Evolutionary conservation across 306 rosid genomes (phyloP).

Genomic region (Quercus dentata): DNA sequence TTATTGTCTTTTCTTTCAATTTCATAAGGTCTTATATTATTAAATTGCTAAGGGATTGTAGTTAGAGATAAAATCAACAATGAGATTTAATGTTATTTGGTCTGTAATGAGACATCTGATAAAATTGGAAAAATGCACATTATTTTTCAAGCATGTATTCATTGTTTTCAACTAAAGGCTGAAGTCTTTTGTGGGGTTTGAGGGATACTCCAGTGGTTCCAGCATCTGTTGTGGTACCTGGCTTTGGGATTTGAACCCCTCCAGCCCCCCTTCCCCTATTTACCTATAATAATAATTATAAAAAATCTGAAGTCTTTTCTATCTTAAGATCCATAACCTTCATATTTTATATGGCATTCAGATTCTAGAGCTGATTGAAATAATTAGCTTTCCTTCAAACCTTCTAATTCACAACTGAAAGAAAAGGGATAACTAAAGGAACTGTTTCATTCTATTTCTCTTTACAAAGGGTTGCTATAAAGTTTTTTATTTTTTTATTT

Average conservation of each 20-base stretch:
- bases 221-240: no score
- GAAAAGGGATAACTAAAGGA: background rate
- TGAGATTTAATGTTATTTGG: background rate
- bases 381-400: background rate
- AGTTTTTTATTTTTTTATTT: background rate
- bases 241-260: no score
- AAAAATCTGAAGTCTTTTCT: background rate
- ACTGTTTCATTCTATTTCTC: background rate
- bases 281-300: no score
- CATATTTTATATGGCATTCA: background rate
- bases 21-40: background rate
- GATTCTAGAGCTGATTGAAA: background rate
- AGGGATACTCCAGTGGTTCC: no score
- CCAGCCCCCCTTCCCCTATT: no score
- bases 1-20: conserved; percentile 12
- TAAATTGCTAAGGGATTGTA: background rate
- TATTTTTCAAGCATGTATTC: background rate
- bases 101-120: background rate
- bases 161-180: background rate
- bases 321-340: background rate
- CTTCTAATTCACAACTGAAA: background rate
- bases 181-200: no score
- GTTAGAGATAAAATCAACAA: background rate
- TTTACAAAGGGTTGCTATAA: background rate
- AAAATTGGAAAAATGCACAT: background rate